Base-by-base conservation (phyloP, 2,329 filamentous ascomycete genomes). In the Tolypocladium tropicale region DNA sequence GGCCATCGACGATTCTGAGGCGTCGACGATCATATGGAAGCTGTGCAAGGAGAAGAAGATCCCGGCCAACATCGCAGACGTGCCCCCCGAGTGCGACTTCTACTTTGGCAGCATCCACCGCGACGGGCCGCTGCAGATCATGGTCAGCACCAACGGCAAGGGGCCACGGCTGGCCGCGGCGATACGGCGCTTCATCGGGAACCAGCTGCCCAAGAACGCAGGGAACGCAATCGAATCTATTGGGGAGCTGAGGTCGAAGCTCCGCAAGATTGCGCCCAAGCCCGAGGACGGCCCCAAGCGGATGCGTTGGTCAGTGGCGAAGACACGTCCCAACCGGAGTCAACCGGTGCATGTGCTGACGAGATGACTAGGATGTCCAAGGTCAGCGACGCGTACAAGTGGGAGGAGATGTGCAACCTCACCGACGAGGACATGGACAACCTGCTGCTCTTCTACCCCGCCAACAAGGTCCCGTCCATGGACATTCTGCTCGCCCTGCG, bases 71-170 rank as follows among this genome's bases (percentile, higher is more conserved):
- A 96, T 99, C 62, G 94, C 94, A 62, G 94, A 99, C 69, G 94
- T 99, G 4, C 94, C 94, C 0, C 82, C 90, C 0, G 94, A 99
- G 71, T 99, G 94, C 72, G 94, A 99, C 68, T 99, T 99, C 69
- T 99, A 96, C 78, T 99, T 99, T 74, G 94, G 94, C 60, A 94
- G 89, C 68, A 86, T 96, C 41, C 90, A 99, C 73, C 86, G 94
- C 53, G 94, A 99, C 70, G 94, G 94, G 0, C 94, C 94, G 6
- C 74, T 99, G 58, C 94, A 99, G 76, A 87, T 99, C 66, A 99
- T 99, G 94, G 93, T 99, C 64, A 95, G 89, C 75, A 99, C 94
- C 37, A 99, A 97, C 70, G 94, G 94, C 54, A 96, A 96, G 69
- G 94, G 94, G 0, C 94, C 94, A 0, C 86, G 93, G 68, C 75